These are phyloP conservation scores for Colletotrichum sp. DNA, from an alignment of 2,329 filamentous ascomycete species.

Conservation along the genomic window DNA sequence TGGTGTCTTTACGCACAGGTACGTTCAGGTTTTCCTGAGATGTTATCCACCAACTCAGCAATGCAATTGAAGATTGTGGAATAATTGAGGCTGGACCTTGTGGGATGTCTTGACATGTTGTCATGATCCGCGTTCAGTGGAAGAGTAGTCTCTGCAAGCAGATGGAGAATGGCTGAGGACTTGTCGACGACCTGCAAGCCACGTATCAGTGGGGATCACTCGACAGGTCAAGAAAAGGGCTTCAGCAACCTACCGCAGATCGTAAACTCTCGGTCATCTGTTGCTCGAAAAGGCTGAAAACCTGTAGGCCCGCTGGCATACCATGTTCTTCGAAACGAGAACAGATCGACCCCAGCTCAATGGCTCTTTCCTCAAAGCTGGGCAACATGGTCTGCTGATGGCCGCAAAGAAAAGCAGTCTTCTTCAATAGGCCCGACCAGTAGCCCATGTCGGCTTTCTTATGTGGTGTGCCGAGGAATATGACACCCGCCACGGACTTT, in stretches of 20 bases:
- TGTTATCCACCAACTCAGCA: accelerated
- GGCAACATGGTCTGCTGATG: accelerated
- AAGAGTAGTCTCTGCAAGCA: not conserved
- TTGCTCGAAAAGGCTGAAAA: not conserved
- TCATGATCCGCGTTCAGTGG: not conserved
- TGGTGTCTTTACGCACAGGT: not conserved
- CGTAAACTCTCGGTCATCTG: accelerated
- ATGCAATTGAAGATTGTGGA: not conserved
- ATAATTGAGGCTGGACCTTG: not conserved
- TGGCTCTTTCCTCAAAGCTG: not conserved
- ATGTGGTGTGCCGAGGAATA: not conserved
- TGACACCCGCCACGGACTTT: not conserved
- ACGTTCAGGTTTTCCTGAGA: accelerated
- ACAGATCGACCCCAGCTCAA: not conserved
- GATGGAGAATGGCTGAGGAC: not conserved
- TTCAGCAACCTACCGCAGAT: not conserved
- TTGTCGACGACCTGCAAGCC: not conserved
- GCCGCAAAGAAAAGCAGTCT: accelerated
- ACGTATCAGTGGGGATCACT: accelerated
- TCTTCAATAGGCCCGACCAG: not conserved
- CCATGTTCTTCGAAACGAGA: not conserved
- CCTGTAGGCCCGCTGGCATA: not conserved
- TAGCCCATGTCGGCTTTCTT: not conserved
- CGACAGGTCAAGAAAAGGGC: accelerated
- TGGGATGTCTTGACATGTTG: not conserved